phyloP scores from a whole-genome alignment of 441 rosid genomes.

The Adansonia gregorii region DNA sequence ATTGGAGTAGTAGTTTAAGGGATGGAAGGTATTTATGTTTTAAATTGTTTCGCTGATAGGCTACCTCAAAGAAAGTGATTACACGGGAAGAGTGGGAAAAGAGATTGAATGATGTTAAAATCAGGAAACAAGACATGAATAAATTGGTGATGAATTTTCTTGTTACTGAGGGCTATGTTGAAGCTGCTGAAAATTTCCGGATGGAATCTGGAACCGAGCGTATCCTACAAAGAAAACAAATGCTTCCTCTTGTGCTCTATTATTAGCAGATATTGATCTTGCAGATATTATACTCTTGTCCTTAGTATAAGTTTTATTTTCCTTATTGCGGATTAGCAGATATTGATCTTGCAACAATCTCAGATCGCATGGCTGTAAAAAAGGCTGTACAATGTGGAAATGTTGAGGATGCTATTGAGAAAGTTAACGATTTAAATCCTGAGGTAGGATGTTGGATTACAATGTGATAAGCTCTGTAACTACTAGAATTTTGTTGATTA shows the following conservation, averaged over 20 bases:
- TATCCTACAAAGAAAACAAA: slow-evolving; percentile 49
- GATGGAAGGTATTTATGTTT: slow-evolving; percentile 13
- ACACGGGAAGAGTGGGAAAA: slow-evolving; percentile 92
- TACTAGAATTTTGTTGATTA: background rate
- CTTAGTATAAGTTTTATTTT: slow-evolving; percentile 23
- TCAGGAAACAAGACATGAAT: slow-evolving; percentile 93
- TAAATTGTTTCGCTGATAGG: slow-evolving; percentile 45
- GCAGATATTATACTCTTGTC: slow-evolving; percentile 26
- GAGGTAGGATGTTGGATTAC: slow-evolving; percentile 54
- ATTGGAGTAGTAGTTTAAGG: background rate
- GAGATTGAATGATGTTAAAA: slow-evolving; percentile 76
- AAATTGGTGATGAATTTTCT: slow-evolving; percentile 94
- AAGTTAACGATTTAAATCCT: slow-evolving; percentile 91
- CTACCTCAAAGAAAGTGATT: slow-evolving; percentile 73
- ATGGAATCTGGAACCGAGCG: slow-evolving; percentile 92
- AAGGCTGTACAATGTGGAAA: slow-evolving; percentile 93
- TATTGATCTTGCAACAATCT: slow-evolving; percentile 85
- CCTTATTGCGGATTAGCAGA: slow-evolving; percentile 76
- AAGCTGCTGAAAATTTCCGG: slow-evolving; percentile 86
- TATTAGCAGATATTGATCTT: slow-evolving; percentile 76
- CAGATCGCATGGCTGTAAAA: slow-evolving; percentile 94
- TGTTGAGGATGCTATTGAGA: slow-evolving; percentile 95
- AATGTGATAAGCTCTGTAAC: background rate
- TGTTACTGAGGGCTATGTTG: slow-evolving; percentile 93
- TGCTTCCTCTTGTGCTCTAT: background rate